Evolutionary conservation across 768 basidiomycete species (phyloP).

Genomic region (Tephrocybe sp.): DNA sequence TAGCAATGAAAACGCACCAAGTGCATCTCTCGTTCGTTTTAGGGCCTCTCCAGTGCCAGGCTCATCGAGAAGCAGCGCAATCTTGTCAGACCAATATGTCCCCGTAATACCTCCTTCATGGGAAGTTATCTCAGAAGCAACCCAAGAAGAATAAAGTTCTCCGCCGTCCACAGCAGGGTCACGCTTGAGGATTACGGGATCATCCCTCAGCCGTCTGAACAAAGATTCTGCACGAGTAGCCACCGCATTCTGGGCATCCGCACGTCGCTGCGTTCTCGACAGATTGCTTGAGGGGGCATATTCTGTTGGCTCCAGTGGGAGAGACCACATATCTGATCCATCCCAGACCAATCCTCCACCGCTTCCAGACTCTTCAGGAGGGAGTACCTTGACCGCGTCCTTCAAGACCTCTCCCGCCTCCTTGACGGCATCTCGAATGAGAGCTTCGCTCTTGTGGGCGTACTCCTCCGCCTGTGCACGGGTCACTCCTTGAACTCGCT

Average conservation of each 20-base stretch:
- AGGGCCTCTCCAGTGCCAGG: conserved; percentile 52
- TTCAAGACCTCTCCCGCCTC: conserved; percentile 81
- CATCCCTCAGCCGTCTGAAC: conserved; percentile 68
- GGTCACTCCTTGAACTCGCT: conserved; percentile 73
- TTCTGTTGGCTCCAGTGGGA: conserved; percentile 45
- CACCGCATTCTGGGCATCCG: conserved; percentile 51
- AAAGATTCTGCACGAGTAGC: conserved; percentile 78
- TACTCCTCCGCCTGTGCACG: conserved; percentile 84
- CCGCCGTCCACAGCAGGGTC: conserved; percentile 71
- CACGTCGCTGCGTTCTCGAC: conserved; percentile 18
- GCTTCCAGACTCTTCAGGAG: conserved; percentile 57
- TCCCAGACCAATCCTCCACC: conserved; percentile 67
- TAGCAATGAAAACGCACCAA: conserved; percentile 48
- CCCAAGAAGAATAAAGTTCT: conserved; percentile 60
- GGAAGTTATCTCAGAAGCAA: conserved; percentile 46
- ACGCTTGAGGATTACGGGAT: conserved; percentile 72
- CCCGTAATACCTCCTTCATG: conserved; percentile 59
- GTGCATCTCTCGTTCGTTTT: conserved; percentile 47
- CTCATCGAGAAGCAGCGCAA: conserved; percentile 49
- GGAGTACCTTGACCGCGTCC: conserved; percentile 92
- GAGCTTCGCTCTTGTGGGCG: conserved; percentile 68
- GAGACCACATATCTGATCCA: conserved; percentile 83
- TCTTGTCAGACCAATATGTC: conserved; percentile 54
- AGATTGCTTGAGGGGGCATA: conserved; percentile 1
- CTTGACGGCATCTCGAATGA: conserved; percentile 68